Evolutionary conservation across 1,139 yeast genomes (phyloP).

Genomic region (Debaryomyces singareniensis): DNA sequence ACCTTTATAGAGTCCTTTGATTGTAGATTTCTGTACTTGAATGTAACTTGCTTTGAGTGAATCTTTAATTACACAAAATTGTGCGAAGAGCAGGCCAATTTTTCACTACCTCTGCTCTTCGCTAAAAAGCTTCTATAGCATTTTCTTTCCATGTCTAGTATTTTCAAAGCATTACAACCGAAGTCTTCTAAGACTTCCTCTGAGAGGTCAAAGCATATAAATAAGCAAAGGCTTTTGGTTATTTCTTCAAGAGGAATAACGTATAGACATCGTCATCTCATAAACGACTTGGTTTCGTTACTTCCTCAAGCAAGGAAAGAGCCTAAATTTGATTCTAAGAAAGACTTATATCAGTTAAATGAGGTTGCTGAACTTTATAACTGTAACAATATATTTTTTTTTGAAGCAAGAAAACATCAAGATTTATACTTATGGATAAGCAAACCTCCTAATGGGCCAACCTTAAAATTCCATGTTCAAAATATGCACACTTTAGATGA

Average conservation of each 20-base stretch:
- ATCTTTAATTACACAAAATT: neutral
- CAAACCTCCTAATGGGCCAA: slow-evolving; percentile 98
- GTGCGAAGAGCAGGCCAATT: slow-evolving; percentile 1
- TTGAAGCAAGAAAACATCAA: slow-evolving; percentile 94
- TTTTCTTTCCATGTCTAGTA: slow-evolving; percentile 50
- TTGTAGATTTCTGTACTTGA: too few relatives aligned
- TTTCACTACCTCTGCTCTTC: too few relatives aligned
- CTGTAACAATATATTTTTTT: slow-evolving; percentile 91
- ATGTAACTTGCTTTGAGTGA: too few relatives aligned
- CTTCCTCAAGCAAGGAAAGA: slow-evolving; percentile 96
- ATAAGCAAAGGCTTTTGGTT: slow-evolving; percentile 76
- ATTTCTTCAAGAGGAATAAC: slow-evolving; percentile 94
- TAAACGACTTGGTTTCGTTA: slow-evolving; percentile 69
- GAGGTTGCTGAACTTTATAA: slow-evolving; percentile 96
- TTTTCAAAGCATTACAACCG: slow-evolving; percentile 63
- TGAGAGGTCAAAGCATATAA: slow-evolving; percentile 52
- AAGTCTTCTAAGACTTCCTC: slow-evolving; percentile 36
- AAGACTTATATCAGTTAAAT: slow-evolving; percentile 79
- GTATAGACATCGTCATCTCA: slow-evolving; percentile 90
- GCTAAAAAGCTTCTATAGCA: too few relatives aligned
- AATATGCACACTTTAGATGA: slow-evolving; percentile 96
- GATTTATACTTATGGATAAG: slow-evolving; percentile 93
- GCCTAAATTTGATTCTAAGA: slow-evolving; percentile 91
- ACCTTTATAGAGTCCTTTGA: too few relatives aligned
- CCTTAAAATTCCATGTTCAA: slow-evolving; percentile 87